A percentile compares a stretch with the other conserved stretches of the same genome.
phyloP scores from a whole-genome alignment of 371 early-diverging fungal genomes.

The Rhizopus arrhizus region DNA sequence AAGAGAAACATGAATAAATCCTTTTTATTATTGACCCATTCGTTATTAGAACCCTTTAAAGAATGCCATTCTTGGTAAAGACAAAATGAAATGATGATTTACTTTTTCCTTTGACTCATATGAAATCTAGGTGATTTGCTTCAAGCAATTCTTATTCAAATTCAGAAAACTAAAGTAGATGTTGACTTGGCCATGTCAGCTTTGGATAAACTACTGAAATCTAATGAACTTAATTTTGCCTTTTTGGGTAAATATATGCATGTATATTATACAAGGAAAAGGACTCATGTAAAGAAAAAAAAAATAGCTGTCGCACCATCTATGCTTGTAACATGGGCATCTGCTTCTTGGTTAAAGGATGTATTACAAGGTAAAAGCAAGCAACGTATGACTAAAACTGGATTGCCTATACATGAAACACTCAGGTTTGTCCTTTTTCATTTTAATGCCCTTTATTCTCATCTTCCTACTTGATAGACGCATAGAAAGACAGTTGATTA shows the following conservation, averaged over 20 bases:
- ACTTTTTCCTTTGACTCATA: neutral
- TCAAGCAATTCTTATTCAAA: conserved; percentile 86
- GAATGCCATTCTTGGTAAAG: conserved; percentile 51
- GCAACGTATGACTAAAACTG: conserved; percentile 32
- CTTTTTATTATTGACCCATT: neutral
- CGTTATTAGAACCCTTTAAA: conserved; percentile 58
- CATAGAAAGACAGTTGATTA: conserved; percentile 48
- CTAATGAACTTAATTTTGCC: conserved; percentile 96
- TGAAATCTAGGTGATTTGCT: conserved; percentile 69
- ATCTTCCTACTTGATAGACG: conserved; percentile 33
- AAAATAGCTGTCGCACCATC: conserved; percentile 64
- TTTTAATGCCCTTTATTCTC: neutral
- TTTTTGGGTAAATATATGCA: conserved; percentile 58
- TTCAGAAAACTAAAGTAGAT: conserved; percentile 90
- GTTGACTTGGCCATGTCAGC: conserved; percentile 90
- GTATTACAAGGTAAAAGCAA: conserved; percentile 37
- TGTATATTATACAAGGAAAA: neutral
- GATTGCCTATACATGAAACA: conserved; percentile 43
- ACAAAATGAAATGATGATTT: neutral
- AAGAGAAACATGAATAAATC: neutral
- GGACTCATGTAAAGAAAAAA: conserved; percentile 50
- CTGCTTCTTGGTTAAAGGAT: conserved; percentile 52
- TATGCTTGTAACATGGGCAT: conserved; percentile 60
- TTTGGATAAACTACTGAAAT: conserved; percentile 87
- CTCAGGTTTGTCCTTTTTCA: conserved; percentile 30